These are phyloP conservation scores for Westerdykella sp. DNA, from an alignment of 2,329 filamentous ascomycete genomes.

Conservation along the genomic window DNA sequence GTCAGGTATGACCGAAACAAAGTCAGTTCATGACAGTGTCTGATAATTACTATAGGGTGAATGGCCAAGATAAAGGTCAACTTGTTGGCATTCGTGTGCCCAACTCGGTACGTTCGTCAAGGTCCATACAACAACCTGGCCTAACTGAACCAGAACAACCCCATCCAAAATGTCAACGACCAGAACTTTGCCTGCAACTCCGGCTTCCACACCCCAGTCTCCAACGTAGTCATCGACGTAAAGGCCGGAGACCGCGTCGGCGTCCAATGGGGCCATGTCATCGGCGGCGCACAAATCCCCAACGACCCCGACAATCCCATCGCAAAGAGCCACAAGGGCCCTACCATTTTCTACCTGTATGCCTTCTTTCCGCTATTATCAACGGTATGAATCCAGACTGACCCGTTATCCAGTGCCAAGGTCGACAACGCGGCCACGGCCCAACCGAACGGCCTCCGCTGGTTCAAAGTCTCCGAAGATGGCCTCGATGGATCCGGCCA, in stretches of 20 bases:
- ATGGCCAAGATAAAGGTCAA: slow-evolving; percentile 43
- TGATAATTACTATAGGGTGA: slow-evolving; percentile 9
- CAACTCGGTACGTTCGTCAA: slow-evolving; percentile 6
- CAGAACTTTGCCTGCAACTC: slow-evolving; percentile 45
- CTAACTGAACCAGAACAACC: slow-evolving; percentile 40
- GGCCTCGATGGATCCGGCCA: slow-evolving; percentile 35
- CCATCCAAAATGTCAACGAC: slow-evolving; percentile 46
- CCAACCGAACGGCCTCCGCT: slow-evolving; percentile 35
- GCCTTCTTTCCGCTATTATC: not conserved
- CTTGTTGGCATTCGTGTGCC: slow-evolving; percentile 48
- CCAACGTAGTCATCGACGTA: slow-evolving; percentile 43
- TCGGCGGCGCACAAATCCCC: slow-evolving; percentile 48
- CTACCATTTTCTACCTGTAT: slow-evolving; percentile 35
- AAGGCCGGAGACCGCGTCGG: slow-evolving; percentile 49
- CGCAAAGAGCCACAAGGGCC: slow-evolving; percentile 45
- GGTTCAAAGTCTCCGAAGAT: slow-evolving; percentile 41
- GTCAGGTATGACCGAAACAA: slow-evolving; percentile 43
- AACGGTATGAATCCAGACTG: not conserved
- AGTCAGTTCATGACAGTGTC: not conserved
- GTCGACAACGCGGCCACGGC: slow-evolving; percentile 37
- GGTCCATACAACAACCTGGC: no score
- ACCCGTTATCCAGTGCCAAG: slow-evolving; percentile 23
- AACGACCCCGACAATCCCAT: slow-evolving; percentile 47
- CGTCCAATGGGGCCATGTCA: slow-evolving; percentile 49
- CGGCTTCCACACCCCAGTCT: slow-evolving; percentile 31